Base-by-base conservation (phyloP, 2,329 filamentous ascomycete species). In the Daldinia sp. region DNA sequence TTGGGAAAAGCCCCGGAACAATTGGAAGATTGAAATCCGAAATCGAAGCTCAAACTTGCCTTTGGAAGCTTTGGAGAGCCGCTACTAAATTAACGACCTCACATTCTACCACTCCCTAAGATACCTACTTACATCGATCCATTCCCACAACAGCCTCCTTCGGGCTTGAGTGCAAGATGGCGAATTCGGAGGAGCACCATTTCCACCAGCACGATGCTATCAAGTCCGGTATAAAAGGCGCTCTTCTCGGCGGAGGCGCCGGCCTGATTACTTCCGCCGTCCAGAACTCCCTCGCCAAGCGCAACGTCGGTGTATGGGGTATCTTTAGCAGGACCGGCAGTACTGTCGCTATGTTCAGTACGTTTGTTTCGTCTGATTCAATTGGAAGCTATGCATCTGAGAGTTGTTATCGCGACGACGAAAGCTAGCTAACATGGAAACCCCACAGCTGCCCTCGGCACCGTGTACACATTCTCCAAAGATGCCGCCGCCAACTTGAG, bases 211-310 rank as follows among this genome's bases (percentile, higher is more conserved):
- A 89, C 77, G 91, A 96, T 84, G 88, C 92, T 70, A 79, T 96
- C 71, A 83, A 85, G 68, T 83, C 85, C 67, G 85, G 89, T 51
- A 80, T 89, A 75, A 87, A 86, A 76, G 87, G 87, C 64, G 86
- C 85, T 37, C 73, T 88, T 67, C 79, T 92, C 71, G 88, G 89
- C 64, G 87, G 88, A 73, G 80, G 81, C 62, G 85, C 85, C 63
- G 93, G 93, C 72, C 80, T 91, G 75, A 84, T 93, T 77, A 77
- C 90, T 63, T 90, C 92, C 51, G 89, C 91, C 57, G 84, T 96
- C 69, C 91, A 94, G 82, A 98, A 96, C 82, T 92, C 93, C 61
- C 85, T 97, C 71, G 85, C 89, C 57, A 93, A 88, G 82, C 85
- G 87, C 76, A 97, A 97, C 78, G 83, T 95, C 69, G 92, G 93